Conservation (phyloP, 1,284 basidiomycete genomes). For the Pyrrhoderma lamaoense region DNA sequence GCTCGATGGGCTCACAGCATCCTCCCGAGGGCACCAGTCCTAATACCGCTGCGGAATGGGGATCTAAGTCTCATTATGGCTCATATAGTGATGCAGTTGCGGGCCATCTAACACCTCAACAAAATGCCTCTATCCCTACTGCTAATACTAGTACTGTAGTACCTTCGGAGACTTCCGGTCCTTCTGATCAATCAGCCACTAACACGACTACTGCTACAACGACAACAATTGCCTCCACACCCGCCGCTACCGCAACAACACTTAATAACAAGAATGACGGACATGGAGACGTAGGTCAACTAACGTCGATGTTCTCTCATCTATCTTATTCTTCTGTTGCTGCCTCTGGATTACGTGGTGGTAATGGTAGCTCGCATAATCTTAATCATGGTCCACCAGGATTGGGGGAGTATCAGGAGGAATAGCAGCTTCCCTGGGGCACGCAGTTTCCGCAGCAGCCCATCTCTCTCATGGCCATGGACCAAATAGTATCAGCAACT, state of each 20-base stretch:
- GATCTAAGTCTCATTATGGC: neutral
- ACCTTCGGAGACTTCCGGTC: too few relatives aligned
- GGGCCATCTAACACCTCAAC: neutral
- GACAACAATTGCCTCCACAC: neutral
- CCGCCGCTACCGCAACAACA: neutral
- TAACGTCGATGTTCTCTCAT: conserved; percentile 44
- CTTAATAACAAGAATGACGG: neutral
- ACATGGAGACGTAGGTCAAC: conserved; percentile 22
- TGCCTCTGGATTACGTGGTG: conserved; percentile 20
- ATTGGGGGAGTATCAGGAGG: too few relatives aligned
- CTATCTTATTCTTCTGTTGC: conserved; percentile 41
- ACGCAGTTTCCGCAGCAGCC: conserved; percentile 26
- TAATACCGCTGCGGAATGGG: neutral
- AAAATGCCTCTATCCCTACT: too few relatives aligned
- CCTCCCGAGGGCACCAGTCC: conserved; percentile 17
- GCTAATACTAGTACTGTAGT: too few relatives aligned
- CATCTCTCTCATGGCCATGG: neutral
- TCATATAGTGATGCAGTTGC: neutral
- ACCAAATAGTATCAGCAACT: neutral
- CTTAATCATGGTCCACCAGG: too few relatives aligned
- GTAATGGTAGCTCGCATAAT: too few relatives aligned
- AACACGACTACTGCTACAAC: conserved; percentile 6
- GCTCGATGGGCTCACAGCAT: conserved; percentile 23
- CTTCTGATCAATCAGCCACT: too few relatives aligned
- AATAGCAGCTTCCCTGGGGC: too few relatives aligned